Percentiles rank a stretch among this genome's conserved stretches.
These are phyloP conservation scores for Colletotrichum higginsianum DNA, from an alignment of 2,329 filamentous ascomycete species.

Conservation along the genomic window DNA sequence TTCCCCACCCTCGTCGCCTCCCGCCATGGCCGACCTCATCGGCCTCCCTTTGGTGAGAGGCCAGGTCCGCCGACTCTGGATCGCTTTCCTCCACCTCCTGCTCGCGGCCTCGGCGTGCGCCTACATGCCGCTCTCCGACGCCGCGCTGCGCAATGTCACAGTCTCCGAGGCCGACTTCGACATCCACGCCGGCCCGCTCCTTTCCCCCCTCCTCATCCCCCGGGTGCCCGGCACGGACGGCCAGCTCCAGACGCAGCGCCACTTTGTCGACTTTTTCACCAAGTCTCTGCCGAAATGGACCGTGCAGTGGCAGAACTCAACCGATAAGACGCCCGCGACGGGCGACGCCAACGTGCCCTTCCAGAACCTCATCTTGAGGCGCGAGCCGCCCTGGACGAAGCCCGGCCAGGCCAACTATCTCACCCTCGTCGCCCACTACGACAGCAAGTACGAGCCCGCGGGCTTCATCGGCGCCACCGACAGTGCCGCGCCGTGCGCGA, in stretches of 20 bases:
- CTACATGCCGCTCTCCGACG: slow-evolving; percentile 71
- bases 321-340: slow-evolving; percentile 77
- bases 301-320: slow-evolving; percentile 82
- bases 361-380: slow-evolving; percentile 81
- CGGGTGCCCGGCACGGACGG: slow-evolving; percentile 83
- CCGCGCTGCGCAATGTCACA: slow-evolving; percentile 74
- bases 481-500: slow-evolving; percentile 86
- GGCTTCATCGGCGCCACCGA: slow-evolving; percentile 90
- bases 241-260: slow-evolving; percentile 75
- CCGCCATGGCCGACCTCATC: slow-evolving; percentile 33
- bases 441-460: slow-evolving; percentile 79
- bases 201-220: slow-evolving; percentile 82
- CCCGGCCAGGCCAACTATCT: slow-evolving; percentile 80
- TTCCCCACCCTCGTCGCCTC: slow-evolving; percentile 19
- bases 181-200: slow-evolving; percentile 74
- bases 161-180: slow-evolving; percentile 77
- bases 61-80: slow-evolving; percentile 32
- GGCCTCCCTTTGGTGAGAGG: slow-evolving; percentile 38
- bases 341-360: slow-evolving; percentile 78
- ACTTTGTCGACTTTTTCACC: slow-evolving; percentile 81
- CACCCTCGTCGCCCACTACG: slow-evolving; percentile 88
- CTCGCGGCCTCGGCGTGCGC: slow-evolving; percentile 47
- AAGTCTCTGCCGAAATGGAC: slow-evolving; percentile 78
- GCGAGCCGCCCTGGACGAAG: slow-evolving; percentile 83
- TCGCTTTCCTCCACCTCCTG: slow-evolving; percentile 43